Evolutionary conservation across 2,329 filamentous ascomycete genomes (phyloP).

Genomic region (Mariannaea sp.): DNA sequence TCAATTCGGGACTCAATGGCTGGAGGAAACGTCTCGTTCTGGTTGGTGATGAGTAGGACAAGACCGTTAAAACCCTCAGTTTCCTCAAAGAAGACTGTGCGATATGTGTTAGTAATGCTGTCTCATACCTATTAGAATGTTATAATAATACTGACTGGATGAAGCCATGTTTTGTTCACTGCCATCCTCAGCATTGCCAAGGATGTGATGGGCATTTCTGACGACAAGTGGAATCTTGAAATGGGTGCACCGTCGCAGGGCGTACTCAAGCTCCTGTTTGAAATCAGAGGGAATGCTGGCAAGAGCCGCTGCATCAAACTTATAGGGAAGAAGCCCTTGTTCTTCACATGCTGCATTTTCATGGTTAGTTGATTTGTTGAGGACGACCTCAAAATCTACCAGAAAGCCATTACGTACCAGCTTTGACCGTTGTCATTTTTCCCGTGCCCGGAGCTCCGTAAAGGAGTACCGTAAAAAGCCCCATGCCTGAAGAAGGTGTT

Average conservation of each 20-base stretch:
- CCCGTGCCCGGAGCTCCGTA: slow-evolving; percentile 43
- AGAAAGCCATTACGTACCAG: background rate
- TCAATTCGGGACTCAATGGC: slow-evolving; percentile 49
- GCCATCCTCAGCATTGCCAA: slow-evolving; percentile 18
- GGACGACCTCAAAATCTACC: no score
- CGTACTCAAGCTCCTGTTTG: slow-evolving; percentile 4
- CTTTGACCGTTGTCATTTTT: slow-evolving; percentile 48
- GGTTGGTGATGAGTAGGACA: slow-evolving; percentile 48
- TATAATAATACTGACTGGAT: background rate
- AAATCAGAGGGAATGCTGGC: background rate
- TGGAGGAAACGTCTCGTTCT: background rate
- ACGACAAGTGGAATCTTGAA: slow-evolving; percentile 46
- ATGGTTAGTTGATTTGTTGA: background rate
- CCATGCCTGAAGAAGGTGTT: slow-evolving; percentile 27
- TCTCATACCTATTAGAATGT: no score
- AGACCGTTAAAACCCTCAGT: slow-evolving; percentile 46
- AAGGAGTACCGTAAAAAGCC: slow-evolving; percentile 40
- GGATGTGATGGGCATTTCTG: slow-evolving; percentile 47
- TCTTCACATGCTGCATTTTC: slow-evolving; percentile 24
- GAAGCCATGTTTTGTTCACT: background rate
- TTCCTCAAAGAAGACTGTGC: slow-evolving; percentile 31
- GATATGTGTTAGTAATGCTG: background rate
- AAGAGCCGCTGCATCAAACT: background rate
- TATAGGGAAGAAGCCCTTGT: slow-evolving; percentile 18
- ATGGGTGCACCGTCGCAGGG: slow-evolving; percentile 35